Percentiles rank a stretch among this genome's conserved stretches.
Conservation (phyloP, 495 filamentous ascomycete genomes). For the Lichenothelia convexa region DNA sequence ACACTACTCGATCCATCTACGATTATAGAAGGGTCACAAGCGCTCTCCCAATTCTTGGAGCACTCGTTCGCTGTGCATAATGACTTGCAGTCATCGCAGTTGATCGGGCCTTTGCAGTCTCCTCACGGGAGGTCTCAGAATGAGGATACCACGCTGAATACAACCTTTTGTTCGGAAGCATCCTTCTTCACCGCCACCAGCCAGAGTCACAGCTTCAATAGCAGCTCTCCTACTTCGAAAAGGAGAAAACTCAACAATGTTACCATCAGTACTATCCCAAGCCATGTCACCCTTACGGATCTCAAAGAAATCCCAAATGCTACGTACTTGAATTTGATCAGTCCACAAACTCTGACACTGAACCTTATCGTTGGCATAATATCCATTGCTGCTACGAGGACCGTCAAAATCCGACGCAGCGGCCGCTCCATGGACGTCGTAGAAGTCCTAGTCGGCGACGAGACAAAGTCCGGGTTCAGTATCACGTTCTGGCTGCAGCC, state of each 20-base stretch:
- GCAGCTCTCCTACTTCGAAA: background rate
- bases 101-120: constrained; percentile 7
- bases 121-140: background rate
- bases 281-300: constrained; percentile 29
- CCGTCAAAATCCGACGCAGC: constrained; percentile 31
- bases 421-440: constrained; percentile 37
- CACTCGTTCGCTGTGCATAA: constrained; percentile 52
- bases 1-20: too few relatives aligned
- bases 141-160: background rate
- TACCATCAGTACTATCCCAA: constrained; percentile 1
- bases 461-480: constrained; percentile 63
- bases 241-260: constrained; percentile 3
- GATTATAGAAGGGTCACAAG: background rate
- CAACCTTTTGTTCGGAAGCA: too few relatives aligned
- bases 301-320: constrained; percentile 55
- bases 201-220: background rate
- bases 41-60: constrained; percentile 36
- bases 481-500: constrained; percentile 65
- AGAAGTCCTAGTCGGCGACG: constrained; percentile 71
- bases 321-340: constrained; percentile 44
- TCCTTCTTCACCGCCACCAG: background rate
- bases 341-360: constrained; percentile 61
- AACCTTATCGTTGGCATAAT: constrained; percentile 67
- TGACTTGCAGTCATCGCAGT: constrained; percentile 31
- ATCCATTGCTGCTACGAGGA: constrained; percentile 46